phyloP scores from a whole-genome alignment of 495 filamentous ascomycete species.

The Penicillium salamii region DNA sequence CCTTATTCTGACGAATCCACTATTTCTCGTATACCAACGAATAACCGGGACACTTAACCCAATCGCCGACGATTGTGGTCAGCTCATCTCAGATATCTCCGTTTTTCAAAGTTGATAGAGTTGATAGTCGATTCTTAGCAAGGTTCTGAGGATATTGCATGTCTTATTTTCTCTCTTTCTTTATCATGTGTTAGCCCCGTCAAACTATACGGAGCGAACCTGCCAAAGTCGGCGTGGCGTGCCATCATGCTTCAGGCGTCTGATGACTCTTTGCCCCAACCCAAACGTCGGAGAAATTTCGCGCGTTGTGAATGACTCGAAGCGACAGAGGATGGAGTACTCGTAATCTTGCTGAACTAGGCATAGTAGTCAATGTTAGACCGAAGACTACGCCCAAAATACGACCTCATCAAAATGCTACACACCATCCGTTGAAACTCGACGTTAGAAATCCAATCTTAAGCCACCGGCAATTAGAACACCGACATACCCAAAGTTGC shows the following conservation, averaged over 20 bases:
- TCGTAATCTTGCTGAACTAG: not conserved
- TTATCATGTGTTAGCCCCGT: no score
- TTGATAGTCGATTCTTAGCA: no score
- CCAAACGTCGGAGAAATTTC: conserved; percentile 10
- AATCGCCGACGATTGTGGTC: not conserved
- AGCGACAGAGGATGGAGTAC: no score
- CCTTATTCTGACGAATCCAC: not conserved
- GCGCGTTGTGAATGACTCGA: conserved; percentile 1
- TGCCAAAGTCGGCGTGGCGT: not conserved
- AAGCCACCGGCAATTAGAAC: not conserved
- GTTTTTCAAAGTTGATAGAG: no score
- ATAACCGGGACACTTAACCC: no score
- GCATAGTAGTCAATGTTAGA: not conserved
- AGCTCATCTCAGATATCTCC: not conserved
- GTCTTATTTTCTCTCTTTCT: no score
- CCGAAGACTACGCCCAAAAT: not conserved
- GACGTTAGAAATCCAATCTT: not conserved
- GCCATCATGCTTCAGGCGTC: no score
- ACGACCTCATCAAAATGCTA: not conserved
- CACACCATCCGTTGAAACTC: not conserved
- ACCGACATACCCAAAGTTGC: not conserved
- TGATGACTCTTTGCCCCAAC: not conserved
- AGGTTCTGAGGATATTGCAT: no score
- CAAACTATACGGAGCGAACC: no score
- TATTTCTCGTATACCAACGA: not conserved